Evolutionary conservation across 1,139 yeast species (phyloP).

Genomic region (Sugiyamaella neomexicana): DNA sequence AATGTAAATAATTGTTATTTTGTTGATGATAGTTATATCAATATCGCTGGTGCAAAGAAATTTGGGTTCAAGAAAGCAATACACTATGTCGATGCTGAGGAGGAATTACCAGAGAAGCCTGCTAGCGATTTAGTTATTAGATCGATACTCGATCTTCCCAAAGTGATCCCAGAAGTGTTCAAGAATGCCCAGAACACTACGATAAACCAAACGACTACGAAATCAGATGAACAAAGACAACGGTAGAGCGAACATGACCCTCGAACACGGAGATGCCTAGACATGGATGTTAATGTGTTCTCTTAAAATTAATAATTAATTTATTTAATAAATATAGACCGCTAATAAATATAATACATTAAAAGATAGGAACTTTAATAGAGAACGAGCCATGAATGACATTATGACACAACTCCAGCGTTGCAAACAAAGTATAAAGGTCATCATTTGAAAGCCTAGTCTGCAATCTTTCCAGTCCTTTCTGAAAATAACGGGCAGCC

Average conservation of each 20-base stretch:
- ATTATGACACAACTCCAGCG: slow-evolving; percentile 4
- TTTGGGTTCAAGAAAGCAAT: slow-evolving; percentile 53
- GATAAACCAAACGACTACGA: background rate
- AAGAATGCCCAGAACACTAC: slow-evolving; percentile 2
- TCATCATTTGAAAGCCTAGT: slow-evolving; percentile 1
- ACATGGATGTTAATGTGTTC: background rate
- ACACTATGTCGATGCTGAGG: slow-evolving; percentile 59
- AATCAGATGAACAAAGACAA: too few species aligned
- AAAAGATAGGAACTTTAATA: slow-evolving; percentile 2
- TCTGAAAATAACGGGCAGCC: background rate
- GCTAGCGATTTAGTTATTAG: slow-evolving; percentile 49
- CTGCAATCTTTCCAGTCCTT: background rate
- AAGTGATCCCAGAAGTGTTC: slow-evolving; percentile 53
- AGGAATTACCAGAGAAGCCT: slow-evolving; percentile 43
- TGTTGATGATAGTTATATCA: slow-evolving; percentile 53
- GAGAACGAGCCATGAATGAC: slow-evolving; percentile 9
- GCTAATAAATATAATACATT: background rate
- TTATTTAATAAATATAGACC: background rate
- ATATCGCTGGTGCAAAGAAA: slow-evolving; percentile 46
- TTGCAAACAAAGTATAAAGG: background rate
- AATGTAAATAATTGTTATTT: slow-evolving; percentile 55
- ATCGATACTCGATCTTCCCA: slow-evolving; percentile 49
- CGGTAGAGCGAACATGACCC: background rate
- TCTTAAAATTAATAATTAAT: background rate
- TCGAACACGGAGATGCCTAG: background rate